A percentile compares a stretch with the other conserved stretches of the same genome.
Conservation (phyloP, 345 rosid species). For the Zanthoxylum bungeanum region DNA sequence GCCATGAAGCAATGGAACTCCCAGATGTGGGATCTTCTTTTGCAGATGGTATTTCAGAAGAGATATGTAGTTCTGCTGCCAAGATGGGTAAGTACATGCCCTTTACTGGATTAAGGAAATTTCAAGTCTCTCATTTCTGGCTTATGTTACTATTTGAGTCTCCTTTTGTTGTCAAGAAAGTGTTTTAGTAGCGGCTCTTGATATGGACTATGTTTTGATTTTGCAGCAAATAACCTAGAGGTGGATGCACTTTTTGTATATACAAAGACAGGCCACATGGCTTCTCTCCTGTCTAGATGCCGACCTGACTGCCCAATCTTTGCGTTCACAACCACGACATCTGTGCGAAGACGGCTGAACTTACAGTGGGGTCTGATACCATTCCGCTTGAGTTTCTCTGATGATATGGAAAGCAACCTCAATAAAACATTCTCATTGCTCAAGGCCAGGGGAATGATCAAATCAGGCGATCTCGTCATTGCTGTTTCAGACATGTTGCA, state of each 20-base stretch:
- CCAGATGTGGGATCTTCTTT: constrained; percentile 64
- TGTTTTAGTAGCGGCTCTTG: neutral
- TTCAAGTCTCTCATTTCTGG: neutral
- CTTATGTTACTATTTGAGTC: neutral
- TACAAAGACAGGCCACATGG: constrained; percentile 93
- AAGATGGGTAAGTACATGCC: constrained; percentile 75
- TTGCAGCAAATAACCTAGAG: constrained; percentile 88
- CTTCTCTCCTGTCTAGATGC: constrained; percentile 85
- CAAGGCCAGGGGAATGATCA: constrained; percentile 95
- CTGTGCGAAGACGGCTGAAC: constrained; percentile 84
- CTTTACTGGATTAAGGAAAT: neutral
- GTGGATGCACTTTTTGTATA: constrained; percentile 95
- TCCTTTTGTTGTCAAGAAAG: neutral
- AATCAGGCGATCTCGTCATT: constrained; percentile 92
- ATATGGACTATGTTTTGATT: constrained; percentile 13
- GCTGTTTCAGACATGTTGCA: constrained; percentile 97
- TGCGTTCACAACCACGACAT: constrained; percentile 77
- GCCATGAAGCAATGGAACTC: constrained; percentile 72
- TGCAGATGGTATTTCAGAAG: constrained; percentile 85
- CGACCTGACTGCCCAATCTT: constrained; percentile 98
- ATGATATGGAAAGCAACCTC: constrained; percentile 92
- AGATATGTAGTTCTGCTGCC: constrained; percentile 95
- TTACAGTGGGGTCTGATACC: constrained; percentile 99
- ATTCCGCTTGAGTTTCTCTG: constrained; percentile 87
- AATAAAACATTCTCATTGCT: constrained; percentile 89